phyloP scores from a whole-genome alignment of 768 basidiomycete species.

The Psilocybe cyanescens region DNA sequence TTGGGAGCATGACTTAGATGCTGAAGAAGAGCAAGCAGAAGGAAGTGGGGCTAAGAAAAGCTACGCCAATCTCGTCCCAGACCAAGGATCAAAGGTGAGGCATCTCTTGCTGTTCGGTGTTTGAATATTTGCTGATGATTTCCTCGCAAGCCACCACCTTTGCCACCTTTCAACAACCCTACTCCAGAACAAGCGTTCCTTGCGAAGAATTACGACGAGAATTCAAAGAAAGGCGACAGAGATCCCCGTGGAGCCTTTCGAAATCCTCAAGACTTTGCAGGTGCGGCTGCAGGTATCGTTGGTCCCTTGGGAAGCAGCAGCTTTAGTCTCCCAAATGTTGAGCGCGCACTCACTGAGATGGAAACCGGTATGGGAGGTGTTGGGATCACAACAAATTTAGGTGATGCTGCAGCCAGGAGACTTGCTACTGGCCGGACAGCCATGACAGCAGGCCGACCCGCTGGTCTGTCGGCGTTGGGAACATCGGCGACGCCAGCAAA shows the following conservation, averaged over 20 bases:
- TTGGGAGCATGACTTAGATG: slow-evolving; percentile 74
- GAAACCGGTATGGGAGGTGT: slow-evolving; percentile 55
- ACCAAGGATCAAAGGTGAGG: slow-evolving; percentile 74
- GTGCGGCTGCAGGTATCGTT: slow-evolving; percentile 76
- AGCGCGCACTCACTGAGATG: slow-evolving; percentile 88
- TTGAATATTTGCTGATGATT: slow-evolving; percentile 6
- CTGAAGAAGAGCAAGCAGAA: slow-evolving; percentile 42
- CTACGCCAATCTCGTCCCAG: slow-evolving; percentile 74
- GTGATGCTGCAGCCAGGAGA: slow-evolving; percentile 28
- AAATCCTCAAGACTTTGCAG: slow-evolving; percentile 65
- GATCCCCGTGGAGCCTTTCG: slow-evolving; percentile 91
- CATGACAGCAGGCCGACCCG: slow-evolving; percentile 36
- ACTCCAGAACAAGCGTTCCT: slow-evolving; percentile 92
- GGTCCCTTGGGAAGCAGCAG: slow-evolving; percentile 91
- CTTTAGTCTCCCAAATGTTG: slow-evolving; percentile 86
- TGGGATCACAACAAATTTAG: slow-evolving; percentile 21
- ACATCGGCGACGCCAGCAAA: slow-evolving; percentile 33
- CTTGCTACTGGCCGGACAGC: slow-evolving; percentile 24
- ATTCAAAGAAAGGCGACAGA: slow-evolving; percentile 86
- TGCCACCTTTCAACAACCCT: slow-evolving; percentile 80
- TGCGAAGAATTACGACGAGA: slow-evolving; percentile 88
- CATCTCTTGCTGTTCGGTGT: not conserved
- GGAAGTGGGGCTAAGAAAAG: slow-evolving; percentile 69
- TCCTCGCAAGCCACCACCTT: slow-evolving; percentile 53
- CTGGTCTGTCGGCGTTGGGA: slow-evolving; percentile 43